A percentile compares a stretch with the other conserved stretches of the same genome.
phyloP scores from a whole-genome alignment of 257 asterid species.

The Fraxinus excelsior region DNA sequence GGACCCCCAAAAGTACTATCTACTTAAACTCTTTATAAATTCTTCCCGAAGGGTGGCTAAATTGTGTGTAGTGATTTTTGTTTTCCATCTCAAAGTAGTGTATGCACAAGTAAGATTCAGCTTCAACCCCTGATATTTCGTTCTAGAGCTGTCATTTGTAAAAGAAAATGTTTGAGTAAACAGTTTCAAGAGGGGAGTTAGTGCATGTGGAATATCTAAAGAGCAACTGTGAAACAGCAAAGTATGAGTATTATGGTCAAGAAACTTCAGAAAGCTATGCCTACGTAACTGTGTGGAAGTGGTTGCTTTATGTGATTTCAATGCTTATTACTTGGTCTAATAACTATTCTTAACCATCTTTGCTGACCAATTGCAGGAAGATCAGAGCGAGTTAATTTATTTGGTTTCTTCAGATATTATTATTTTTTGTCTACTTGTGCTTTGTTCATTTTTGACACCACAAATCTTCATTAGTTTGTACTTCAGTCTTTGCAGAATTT shows the following conservation, averaged over 20 bases:
- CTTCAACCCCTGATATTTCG: not conserved
- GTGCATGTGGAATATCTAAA: not conserved
- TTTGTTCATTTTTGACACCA: not conserved
- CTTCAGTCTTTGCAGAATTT: not conserved
- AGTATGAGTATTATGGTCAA: not conserved
- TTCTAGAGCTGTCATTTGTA: not conserved
- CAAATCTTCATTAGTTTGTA: not conserved
- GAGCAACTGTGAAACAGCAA: not conserved
- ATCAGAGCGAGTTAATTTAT: not conserved
- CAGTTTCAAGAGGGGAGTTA: not conserved
- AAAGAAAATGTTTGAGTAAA: not conserved
- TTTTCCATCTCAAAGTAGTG: not conserved
- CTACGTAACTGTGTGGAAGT: not conserved
- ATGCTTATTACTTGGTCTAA: not conserved
- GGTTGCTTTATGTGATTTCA: not conserved
- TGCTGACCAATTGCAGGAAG: not conserved
- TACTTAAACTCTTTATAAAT: too few relatives aligned
- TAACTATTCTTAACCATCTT: not conserved
- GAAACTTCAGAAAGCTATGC: not conserved
- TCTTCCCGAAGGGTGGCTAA: too few relatives aligned
- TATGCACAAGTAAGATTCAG: not conserved
- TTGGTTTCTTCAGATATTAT: not conserved
- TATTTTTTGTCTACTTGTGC: not conserved
- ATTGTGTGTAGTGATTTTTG: not conserved
- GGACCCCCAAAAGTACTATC: too few relatives aligned